A percentile compares a stretch with the other conserved stretches of the same genome.
Evolutionary conservation across 208 protist species (phyloP).

Genomic region (Trypanosoma caninum): DNA sequence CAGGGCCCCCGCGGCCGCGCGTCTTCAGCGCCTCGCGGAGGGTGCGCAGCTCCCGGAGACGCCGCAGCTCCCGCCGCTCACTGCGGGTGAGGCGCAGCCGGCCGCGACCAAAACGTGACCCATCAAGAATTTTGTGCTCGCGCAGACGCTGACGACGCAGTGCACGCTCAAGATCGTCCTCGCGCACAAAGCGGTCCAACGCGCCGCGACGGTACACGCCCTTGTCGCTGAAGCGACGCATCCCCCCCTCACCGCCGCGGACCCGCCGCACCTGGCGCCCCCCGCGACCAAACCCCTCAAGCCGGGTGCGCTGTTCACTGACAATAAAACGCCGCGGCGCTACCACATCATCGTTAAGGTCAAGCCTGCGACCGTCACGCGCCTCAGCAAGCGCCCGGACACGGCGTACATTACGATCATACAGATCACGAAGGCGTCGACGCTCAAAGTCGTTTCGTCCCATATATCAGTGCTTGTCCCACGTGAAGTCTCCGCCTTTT

Average conservation of each 20-base stretch:
- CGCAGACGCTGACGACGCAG: conserved; percentile 49
- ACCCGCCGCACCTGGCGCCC: conserved; percentile 54
- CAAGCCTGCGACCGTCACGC: conserved; percentile 54
- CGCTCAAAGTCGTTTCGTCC: conserved; percentile 68
- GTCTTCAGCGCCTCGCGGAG: no score
- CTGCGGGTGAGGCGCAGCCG: conserved; percentile 25
- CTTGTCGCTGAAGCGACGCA: conserved; percentile 59
- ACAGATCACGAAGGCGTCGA: conserved; percentile 70
- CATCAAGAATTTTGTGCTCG: conserved; percentile 2
- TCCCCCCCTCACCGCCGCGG: conserved; percentile 6
- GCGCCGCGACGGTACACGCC: conserved; percentile 54
- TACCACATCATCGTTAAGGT: conserved; percentile 32
- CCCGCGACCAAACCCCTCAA: conserved; percentile 82
- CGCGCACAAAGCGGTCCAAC: conserved; percentile 74
- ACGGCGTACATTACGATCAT: conserved; percentile 77
- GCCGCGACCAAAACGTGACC: conserved; percentile 25
- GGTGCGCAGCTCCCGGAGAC: conserved; percentile 16
- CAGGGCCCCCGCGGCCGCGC: no score
- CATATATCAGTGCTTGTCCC: conserved; percentile 30
- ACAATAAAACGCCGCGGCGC: conserved; percentile 80
- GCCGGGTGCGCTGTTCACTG: conserved; percentile 61
- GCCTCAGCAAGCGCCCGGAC: conserved; percentile 70
- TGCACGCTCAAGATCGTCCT: conserved; percentile 65
- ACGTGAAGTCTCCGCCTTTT: background rate
- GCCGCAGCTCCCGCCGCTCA: conserved; percentile 15